Evolutionary conservation across 768 basidiomycete species (phyloP), one percentile per base, ranked within the genome.

Genomic region (Kwoniella bestiolae): DNA sequence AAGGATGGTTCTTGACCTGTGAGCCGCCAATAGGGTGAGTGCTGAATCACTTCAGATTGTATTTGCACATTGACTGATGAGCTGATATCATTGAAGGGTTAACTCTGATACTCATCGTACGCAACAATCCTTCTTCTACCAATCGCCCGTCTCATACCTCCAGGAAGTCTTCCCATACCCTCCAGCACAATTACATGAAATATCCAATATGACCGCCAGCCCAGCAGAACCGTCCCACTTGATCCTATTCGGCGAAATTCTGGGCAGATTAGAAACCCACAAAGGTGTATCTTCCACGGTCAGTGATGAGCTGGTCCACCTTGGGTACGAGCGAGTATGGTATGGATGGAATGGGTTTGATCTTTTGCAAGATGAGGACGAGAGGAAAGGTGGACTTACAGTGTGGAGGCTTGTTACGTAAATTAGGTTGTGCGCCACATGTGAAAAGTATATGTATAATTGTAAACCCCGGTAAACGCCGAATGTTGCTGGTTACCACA

Each of bases 1-100:
- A 92, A 8, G 86, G 86, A 23, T 98, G 94, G 93, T 87, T 90
- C 23, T 78, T 99, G 25, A 90, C 91, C 5, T 99, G 96, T 75
- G 95, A 97, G 76, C 96, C 96, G 1, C 95, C 95, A 0, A 79
- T 95, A 1, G 80, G 85, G 93, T 95, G 82, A 71, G 90, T 84
- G n/a, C n/a, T n/a, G n/a, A n/a, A n/a, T n/a, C n/a, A n/a, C n/a
- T n/a, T n/a, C n/a, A n/a, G n/a, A n/a, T n/a, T n/a, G n/a, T n/a
- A n/a, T n/a, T n/a, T n/a, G n/a, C n/a, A n/a, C n/a, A n/a, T n/a
- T n/a, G n/a, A n/a, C n/a, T n/a, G n/a, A n/a, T n/a, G n/a, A n/a
- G n/a, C n/a, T n/a, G n/a, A n/a, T n/a, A n/a, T 7, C 69, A 87
- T 86, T 18, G 12, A 50, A 83, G 84, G 11, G 85, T 87, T 75